Evolutionary conservation across 1,139 yeast species (phyloP).

Genomic region (Suzukiozyma palmioleophila): DNA sequence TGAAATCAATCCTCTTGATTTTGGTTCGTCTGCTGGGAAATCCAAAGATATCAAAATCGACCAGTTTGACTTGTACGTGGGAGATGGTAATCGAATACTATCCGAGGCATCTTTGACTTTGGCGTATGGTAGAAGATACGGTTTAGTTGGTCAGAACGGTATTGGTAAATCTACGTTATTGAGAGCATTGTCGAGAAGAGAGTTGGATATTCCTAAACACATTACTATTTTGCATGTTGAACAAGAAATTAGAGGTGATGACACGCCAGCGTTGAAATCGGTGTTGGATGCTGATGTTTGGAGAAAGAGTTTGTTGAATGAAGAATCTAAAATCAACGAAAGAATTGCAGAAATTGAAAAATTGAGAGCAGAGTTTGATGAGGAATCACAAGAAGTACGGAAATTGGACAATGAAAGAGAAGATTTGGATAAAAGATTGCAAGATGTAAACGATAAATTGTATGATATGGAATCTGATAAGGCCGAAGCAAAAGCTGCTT

Average conservation of each 20-base stretch:
- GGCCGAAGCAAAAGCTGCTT: constrained; percentile 96
- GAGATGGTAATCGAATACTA: constrained; percentile 89
- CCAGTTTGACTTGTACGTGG: constrained; percentile 88
- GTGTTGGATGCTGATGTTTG: constrained; percentile 98
- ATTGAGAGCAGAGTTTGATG: constrained; percentile 70
- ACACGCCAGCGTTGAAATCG: constrained; percentile 81
- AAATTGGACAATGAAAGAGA: constrained; percentile 85
- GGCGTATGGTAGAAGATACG: constrained; percentile 91
- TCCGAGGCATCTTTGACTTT: constrained; percentile 84
- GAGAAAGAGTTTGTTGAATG: constrained; percentile 83
- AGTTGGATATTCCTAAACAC: constrained; percentile 87
- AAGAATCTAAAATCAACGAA: constrained; percentile 70
- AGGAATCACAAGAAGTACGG: constrained; percentile 72
- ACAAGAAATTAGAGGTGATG: constrained; percentile 95
- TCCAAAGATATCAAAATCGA: constrained; percentile 93
- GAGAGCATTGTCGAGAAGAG: constrained; percentile 90
- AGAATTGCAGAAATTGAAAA: constrained; percentile 71
- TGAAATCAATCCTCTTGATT: constrained; percentile 90
- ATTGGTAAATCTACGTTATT: constrained; percentile 95
- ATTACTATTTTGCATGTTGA: constrained; percentile 95
- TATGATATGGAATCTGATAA: constrained; percentile 94
- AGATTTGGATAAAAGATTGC: constrained; percentile 74
- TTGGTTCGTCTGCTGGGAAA: constrained; percentile 88
- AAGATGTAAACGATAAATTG: constrained; percentile 76
- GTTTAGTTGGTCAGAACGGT: constrained; percentile 98